Base-by-base conservation (phyloP, 257 asterid species). In the Perilla frutescens region DNA sequence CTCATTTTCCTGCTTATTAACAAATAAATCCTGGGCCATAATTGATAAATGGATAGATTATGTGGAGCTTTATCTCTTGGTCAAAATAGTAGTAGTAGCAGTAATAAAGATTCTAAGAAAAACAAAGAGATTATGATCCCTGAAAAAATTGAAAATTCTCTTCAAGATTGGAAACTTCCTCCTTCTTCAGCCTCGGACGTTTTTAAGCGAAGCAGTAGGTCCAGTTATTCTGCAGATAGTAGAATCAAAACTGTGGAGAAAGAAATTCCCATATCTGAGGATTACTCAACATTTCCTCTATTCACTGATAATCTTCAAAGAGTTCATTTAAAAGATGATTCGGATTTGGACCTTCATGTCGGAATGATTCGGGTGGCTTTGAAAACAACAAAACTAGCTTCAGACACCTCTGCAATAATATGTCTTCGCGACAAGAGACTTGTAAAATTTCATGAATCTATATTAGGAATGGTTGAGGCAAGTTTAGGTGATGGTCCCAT, bases 401-500 rank as follows among this genome's bases (percentile, higher is more conserved):
- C 37, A 26, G 26, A 55, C 5, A 5, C 9, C 37, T 55, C 61
- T 26, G 61, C 61, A 4, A 15, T 55, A 55, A 0, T 55, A 20
- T 15, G 36, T 3, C 34, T 55, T 55, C 41, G 62, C 11, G 41
- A 57, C n/a, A 57, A 57, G 39, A 57, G 62, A 9, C 11, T 29
- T 29, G 2, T 7, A 2, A 9, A 26, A 3, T 57, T 29, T 7
- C 1, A 31, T 3, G 7, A 9, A 1, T 57, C 14, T 4, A 1
- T 57, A 6, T 57, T 57, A 10, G 41, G n/a, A 3, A 31, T 29
- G n/a, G 62, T 9, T 29, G 39, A 8, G 10, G 31, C 62, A 1
- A 57, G 62, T 57, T 57, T 57, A 31, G 31, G 41, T 57, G 62
- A 20, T 31, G 62, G 62, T 12, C 62, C 62, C 1, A 57, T 57